Percentiles rank a stretch among this genome's conserved stretches.
Evolutionary conservation across 129 eudicot genomes (phyloP).

Genomic region (Artemisia annua): DNA sequence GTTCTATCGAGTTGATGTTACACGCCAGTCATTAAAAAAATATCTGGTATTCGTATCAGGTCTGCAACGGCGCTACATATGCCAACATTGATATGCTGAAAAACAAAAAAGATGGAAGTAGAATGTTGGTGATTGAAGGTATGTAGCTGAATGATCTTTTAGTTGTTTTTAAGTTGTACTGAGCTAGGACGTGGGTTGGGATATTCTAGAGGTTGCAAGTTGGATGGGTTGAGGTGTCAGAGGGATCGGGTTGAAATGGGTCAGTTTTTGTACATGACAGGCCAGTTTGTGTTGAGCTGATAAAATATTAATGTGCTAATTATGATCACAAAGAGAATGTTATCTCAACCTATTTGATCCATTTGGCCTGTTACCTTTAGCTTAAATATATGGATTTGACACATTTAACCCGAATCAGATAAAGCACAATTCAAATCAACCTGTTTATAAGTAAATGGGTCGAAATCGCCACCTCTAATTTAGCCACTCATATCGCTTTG

Average conservation of each 20-base stretch:
- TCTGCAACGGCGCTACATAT: slow-evolving; percentile 79
- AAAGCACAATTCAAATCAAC: not conserved
- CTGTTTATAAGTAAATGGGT: not conserved
- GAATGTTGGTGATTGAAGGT: slow-evolving; percentile 94
- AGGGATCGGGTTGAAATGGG: too few relatives aligned
- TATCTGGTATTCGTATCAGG: slow-evolving; percentile 34
- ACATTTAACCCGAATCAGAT: not conserved
- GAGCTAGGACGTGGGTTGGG: too few relatives aligned
- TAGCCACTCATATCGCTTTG: not conserved
- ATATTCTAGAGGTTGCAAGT: too few relatives aligned
- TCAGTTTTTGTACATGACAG: too few relatives aligned
- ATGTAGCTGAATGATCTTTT: slow-evolving; percentile 18
- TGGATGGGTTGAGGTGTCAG: too few relatives aligned
- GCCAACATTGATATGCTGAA: slow-evolving; percentile 77
- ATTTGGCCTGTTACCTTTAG: not conserved
- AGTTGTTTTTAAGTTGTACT: too few relatives aligned
- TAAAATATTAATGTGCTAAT: too few relatives aligned
- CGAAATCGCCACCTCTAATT: not conserved
- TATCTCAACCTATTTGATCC: too few relatives aligned
- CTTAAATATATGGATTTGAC: not conserved
- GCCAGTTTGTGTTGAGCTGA: too few relatives aligned
- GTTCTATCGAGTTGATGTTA: not conserved
- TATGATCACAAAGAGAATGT: too few relatives aligned
- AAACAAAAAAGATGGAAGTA: slow-evolving; percentile 81
- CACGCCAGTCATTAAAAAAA: too few relatives aligned